phyloP scores from a whole-genome alignment of 73 alveolate species.

The Halteria grandinella region DNA sequence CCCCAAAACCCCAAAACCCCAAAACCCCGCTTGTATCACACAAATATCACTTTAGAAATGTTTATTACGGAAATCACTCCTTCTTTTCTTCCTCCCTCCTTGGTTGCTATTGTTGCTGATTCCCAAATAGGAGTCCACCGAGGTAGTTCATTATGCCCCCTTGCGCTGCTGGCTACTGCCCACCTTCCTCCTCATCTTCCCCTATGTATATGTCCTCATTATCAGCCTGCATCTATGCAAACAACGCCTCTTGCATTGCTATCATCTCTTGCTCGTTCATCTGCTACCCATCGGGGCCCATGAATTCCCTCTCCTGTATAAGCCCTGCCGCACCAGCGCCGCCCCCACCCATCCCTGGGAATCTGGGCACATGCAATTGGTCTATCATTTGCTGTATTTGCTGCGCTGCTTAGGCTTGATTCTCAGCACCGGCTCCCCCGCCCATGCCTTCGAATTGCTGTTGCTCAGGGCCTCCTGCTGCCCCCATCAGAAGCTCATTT shows the following conservation, averaged over 20 bases:
- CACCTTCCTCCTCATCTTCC: constrained; percentile 43
- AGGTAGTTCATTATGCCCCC: too few relatives aligned
- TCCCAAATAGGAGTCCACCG: too few relatives aligned
- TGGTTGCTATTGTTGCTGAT: not conserved
- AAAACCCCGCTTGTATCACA: too few relatives aligned
- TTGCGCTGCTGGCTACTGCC: not conserved
- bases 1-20: too few relatives aligned
- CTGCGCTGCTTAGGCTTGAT: constrained; percentile 36
- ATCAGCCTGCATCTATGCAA: constrained; percentile 16
- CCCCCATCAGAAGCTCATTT: constrained; percentile 57
- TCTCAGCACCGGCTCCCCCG: not conserved
- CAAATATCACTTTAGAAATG: not conserved
- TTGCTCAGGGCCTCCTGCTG: constrained; percentile 12
- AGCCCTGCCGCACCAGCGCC: constrained; percentile 1
- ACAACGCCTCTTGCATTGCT: not conserved
- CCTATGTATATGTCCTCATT: constrained; percentile 39
- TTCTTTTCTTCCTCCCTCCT: constrained; percentile 1
- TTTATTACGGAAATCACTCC: not conserved
- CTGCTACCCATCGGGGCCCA: too few relatives aligned
- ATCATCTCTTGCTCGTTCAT: constrained; percentile 35
- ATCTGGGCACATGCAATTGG: constrained; percentile 25
- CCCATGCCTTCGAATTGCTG: not conserved
- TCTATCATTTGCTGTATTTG: constrained; percentile 34
- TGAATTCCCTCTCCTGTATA: constrained; percentile 26
- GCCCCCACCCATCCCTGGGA: constrained; percentile 15